These are phyloP conservation scores for Lycium ferocissimum DNA, from an alignment of 257 asterid genomes.

Conservation along the genomic window DNA sequence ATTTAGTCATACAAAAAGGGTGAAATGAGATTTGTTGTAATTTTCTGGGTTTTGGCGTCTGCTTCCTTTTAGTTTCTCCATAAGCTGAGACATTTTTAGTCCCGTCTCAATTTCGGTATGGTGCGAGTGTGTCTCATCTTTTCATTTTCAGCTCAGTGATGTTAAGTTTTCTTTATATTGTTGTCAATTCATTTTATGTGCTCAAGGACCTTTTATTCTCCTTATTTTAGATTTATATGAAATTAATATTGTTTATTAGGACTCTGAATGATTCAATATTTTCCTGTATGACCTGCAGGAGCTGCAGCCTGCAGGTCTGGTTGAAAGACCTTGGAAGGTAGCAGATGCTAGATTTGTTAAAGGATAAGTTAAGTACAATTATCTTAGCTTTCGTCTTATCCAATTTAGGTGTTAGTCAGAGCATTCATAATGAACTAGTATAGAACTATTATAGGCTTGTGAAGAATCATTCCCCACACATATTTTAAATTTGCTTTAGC, in stretches of 20 bases:
- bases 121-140: not conserved
- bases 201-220: not conserved
- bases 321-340: conserved; percentile 88
- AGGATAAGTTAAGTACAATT: not conserved
- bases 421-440: not conserved
- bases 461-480: not conserved
- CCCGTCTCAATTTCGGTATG: not conserved
- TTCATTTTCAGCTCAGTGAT: not conserved
- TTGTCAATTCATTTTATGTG: not conserved
- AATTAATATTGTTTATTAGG: not conserved
- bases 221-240: not conserved
- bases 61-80: not conserved
- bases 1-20: not conserved
- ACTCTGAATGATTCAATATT: not conserved
- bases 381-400: not conserved
- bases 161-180: not conserved
- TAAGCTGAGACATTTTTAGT: not conserved
- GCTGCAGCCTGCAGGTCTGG: conserved; percentile 53
- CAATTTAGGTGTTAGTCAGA: not conserved
- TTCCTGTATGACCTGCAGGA: conserved; percentile 38
- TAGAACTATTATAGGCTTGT: not conserved
- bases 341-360: conserved; percentile 87
- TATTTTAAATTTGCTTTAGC: not conserved
- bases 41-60: not conserved
- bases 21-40: not conserved